A percentile compares a stretch with the other conserved stretches of the same genome.
Conservation (phyloP, 768 basidiomycete species). For the Clitopilus passeckerianus region DNA sequence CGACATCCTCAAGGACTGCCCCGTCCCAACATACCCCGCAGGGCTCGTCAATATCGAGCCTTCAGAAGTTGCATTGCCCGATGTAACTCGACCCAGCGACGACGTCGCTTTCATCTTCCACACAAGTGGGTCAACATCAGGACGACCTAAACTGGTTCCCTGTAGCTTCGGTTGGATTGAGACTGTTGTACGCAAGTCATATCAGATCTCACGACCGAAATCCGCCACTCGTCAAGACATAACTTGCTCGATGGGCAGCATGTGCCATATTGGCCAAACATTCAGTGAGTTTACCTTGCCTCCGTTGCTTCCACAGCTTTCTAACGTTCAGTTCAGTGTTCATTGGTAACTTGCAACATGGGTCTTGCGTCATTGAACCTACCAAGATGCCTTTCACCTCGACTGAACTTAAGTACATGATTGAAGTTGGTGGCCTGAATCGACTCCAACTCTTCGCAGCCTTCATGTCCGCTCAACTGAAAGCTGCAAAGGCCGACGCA, state of each 20-base stretch:
- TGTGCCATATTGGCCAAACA: conserved; percentile 78
- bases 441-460: conserved; percentile 72
- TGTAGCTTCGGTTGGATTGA: conserved; percentile 53
- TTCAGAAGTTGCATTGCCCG: conserved; percentile 30
- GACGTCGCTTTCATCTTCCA: conserved; percentile 53
- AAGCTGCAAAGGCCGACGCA: conserved; percentile 33
- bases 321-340: conserved; percentile 46
- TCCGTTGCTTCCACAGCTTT: conserved; percentile 29
- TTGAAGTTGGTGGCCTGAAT: conserved; percentile 61
- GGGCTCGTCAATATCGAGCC: conserved; percentile 21
- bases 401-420: conserved; percentile 69
- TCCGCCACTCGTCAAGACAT: conserved; percentile 48
- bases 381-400: conserved; percentile 61
- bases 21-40: conserved; percentile 35
- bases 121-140: conserved; percentile 64
- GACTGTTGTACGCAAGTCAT: conserved; percentile 41
- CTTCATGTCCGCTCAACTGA: conserved; percentile 60
- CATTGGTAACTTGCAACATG: conserved; percentile 66
- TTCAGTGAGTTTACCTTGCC: conserved; percentile 50
- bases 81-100: conserved; percentile 20
- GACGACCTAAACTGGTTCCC: conserved; percentile 60
- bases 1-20: conserved; percentile 27
- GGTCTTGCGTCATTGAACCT: conserved; percentile 68
- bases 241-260: conserved; percentile 62
- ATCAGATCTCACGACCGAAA: conserved; percentile 35